A percentile compares a stretch with the other conserved stretches of the same genome.
These are phyloP conservation scores for Phoma sp. DNA, from an alignment of 2,329 filamentous ascomycete species.

Conservation along the genomic window DNA sequence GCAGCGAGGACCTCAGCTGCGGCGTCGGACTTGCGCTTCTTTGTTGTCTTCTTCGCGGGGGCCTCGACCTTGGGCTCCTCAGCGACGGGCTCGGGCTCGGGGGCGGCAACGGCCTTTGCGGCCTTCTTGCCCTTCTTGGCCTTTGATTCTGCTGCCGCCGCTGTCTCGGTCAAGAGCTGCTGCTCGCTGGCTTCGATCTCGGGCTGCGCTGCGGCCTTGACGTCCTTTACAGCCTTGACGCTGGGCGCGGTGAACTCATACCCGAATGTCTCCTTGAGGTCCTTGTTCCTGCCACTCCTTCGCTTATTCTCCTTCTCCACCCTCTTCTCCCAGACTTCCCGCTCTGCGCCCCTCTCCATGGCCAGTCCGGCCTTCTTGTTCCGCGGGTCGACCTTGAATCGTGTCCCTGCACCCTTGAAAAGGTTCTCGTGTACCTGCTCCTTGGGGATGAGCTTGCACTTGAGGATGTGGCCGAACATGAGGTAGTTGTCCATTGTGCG, in stretches of 20 bases:
- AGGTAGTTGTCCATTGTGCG: conserved; percentile 99
- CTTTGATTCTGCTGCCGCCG: conserved; percentile 30
- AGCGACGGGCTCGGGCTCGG: conserved; percentile 35
- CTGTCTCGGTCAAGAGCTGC: conserved; percentile 32
- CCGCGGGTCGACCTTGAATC: conserved; percentile 88
- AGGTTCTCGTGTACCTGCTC: conserved; percentile 81
- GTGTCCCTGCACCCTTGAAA: conserved; percentile 88
- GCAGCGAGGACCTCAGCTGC: conserved; percentile 18
- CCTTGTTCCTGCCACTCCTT: conserved; percentile 72
- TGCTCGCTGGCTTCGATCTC: conserved; percentile 36
- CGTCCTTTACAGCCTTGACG: conserved; percentile 67
- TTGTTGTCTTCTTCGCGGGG: conserved; percentile 24
- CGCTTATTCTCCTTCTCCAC: conserved; percentile 76
- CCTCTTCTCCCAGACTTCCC: conserved; percentile 80
- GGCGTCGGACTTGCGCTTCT: conserved; percentile 34
- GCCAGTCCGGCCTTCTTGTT: conserved; percentile 83
- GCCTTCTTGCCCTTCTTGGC: conserved; percentile 45
- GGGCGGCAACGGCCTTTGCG: conserved; percentile 15
- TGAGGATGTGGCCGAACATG: conserved; percentile 91
- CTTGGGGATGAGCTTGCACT: conserved; percentile 79
- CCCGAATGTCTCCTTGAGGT: conserved; percentile 78
- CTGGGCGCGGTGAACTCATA: conserved; percentile 82
- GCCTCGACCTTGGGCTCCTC: conserved; percentile 17
- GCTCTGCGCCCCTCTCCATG: conserved; percentile 75
- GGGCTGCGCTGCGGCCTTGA: conserved; percentile 26